Percentiles rank a stretch among this genome's conserved stretches.
Evolutionary conservation across 345 rosid species (phyloP).

Genomic region (Diplotaxis tenuifolia): DNA sequence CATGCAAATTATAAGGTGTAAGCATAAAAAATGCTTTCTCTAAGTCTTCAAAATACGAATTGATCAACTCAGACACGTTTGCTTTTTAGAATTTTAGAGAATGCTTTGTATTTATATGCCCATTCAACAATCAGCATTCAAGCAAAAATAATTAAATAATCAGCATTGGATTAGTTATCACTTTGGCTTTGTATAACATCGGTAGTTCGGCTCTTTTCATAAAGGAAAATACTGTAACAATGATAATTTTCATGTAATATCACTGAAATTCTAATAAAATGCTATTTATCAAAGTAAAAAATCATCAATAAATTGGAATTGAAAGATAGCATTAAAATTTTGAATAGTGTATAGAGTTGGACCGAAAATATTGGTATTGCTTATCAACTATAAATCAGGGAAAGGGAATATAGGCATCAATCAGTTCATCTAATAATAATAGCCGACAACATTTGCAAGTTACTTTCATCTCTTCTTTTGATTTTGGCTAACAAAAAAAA

Average conservation of each 20-base stretch:
- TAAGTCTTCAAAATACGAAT: slow-evolving; percentile 21
- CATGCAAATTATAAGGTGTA: slow-evolving; percentile 40
- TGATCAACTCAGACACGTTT: slow-evolving; percentile 30
- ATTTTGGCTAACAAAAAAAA: background rate
- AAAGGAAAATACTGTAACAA: background rate
- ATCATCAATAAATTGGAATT: background rate
- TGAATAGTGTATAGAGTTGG: background rate
- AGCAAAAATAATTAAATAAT: background rate
- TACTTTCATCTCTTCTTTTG: slow-evolving; percentile 4
- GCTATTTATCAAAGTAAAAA: background rate
- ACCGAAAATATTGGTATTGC: slow-evolving; percentile 20
- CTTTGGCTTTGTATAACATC: background rate
- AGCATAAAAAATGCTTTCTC: slow-evolving; percentile 24
- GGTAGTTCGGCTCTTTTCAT: background rate
- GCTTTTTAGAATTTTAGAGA: slow-evolving; percentile 20
- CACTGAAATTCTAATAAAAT: background rate
- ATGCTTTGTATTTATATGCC: slow-evolving; percentile 6
- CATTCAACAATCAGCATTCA: background rate
- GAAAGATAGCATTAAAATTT: slow-evolving; percentile 1
- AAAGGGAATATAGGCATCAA: slow-evolving; percentile 1
- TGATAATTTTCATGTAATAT: background rate
- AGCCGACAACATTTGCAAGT: slow-evolving; percentile 26
- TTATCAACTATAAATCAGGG: background rate
- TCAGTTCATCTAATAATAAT: slow-evolving; percentile 11
- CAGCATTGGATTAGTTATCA: no score